Evolutionary conservation across 768 basidiomycete genomes (phyloP), one percentile per base, ranked within the genome.

Genomic region (Pulveroboletus ravenelii): DNA sequence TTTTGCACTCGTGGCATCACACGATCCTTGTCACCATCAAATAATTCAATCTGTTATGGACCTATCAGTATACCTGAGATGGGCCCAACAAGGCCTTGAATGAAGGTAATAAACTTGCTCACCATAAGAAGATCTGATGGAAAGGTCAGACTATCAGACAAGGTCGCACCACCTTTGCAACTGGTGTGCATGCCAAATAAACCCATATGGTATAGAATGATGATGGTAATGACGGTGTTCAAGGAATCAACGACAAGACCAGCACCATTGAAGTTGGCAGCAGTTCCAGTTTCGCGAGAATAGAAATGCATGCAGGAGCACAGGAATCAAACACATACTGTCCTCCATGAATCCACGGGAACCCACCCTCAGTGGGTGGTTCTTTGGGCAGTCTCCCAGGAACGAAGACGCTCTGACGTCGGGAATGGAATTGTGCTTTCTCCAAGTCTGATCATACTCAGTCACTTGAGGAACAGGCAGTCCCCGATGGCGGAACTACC

Each of bases 341-440:
- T 4, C 67, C 70, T 34, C 72, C 71, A 29, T 72, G 70, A 44
- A 72, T 66, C 62, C 63, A 72, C 10, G 71, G 9, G 65, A 53
- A n/a, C 49, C 50, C 1, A 46, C 47, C 1, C n/a, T 23, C 14
- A 5, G 44, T 27, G 18, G 39, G 10, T 7, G 55, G 45, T 18
- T 51, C 34, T 20, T 17, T 10, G 14, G 45, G 31, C 1, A 54
- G 44, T 17, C 6, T 39, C 37, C 59, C 59, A 0, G 59, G 55
- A 0, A 54, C 25, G 36, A 58, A 61, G 8, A 54, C 52, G 6
- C 59, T 23, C 20, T 60, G 15, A 14, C 25, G 10, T 10, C 13
- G 34, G 3, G 23, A n/a, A 32, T 13, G 25, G 23, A 6, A 6
- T 31, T 17, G n/a, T n/a, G 10, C 25, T n/a, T 14, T 4, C 14